Evolutionary conservation across 1,139 yeast genomes (phyloP).

Genomic region (Protomyces macrosporus): DNA sequence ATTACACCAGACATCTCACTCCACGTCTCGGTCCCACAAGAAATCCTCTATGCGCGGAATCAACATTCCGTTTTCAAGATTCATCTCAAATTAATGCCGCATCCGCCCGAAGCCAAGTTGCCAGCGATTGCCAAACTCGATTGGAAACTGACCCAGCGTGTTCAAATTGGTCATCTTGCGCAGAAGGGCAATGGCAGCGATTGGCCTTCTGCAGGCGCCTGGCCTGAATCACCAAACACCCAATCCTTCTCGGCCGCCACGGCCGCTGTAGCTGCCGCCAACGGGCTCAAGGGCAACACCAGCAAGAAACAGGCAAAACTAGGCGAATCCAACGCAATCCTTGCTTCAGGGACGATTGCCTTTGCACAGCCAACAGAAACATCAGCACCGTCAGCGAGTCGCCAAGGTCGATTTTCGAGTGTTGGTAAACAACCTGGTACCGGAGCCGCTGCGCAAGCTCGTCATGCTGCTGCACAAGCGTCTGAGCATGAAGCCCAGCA

Average conservation of each 20-base stretch:
- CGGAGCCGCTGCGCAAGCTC: slow-evolving; percentile 1
- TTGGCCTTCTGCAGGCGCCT: neutral
- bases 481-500: neutral
- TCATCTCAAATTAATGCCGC: slow-evolving; percentile 22
- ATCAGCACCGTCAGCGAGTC: neutral
- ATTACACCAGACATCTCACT: slow-evolving; percentile 61
- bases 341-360: slow-evolving; percentile 14
- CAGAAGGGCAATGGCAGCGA: neutral
- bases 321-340: slow-evolving; percentile 6
- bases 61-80: slow-evolving; percentile 21
- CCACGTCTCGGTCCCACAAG: slow-evolving; percentile 24
- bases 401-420: neutral
- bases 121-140: slow-evolving; percentile 13
- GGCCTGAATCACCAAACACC: neutral
- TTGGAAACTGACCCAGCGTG: slow-evolving; percentile 18
- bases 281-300: neutral
- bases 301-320: neutral
- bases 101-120: slow-evolving; percentile 23
- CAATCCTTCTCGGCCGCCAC: neutral
- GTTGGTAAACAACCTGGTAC: neutral
- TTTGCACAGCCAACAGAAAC: neutral
- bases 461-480: neutral
- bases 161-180: neutral
- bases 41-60: slow-evolving; percentile 8
- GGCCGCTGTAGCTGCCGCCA: too few species aligned